Base-by-base conservation (phyloP, 805 yeast genomes). In the Saturnispora bothae region DNA sequence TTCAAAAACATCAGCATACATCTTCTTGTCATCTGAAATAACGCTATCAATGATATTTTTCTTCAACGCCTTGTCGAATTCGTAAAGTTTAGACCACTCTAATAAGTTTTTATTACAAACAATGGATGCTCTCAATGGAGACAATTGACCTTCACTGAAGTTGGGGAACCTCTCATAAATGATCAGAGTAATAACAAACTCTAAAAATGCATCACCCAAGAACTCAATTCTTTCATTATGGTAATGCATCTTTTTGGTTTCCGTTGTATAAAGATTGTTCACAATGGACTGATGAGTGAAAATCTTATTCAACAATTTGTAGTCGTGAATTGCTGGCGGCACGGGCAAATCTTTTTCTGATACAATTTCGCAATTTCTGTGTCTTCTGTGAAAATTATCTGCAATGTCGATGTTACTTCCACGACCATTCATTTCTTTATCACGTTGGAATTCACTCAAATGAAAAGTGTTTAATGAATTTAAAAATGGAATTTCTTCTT, bases 191-290 rank as follows among this genome's bases (percentile, higher is more conserved):
- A 81, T 73, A n/a, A 78, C 63, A 41, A 70, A 73, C 52, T 83
- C 81, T 43, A 89, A 61, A 15, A 85, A 71, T 2, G 96, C 76
- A 61, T 89, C 97, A 12, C 97, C 97, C 31, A 84, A 62, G 53
- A 86, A 89, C 60, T 89, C 97, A 15, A 86, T 62, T 36, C 96
- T 66, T 64, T 88, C 96, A 56, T 89, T 83, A 50, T 84, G 88
- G 3, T 76, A 61, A 34, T 67, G 61, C 16, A 78, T 60, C 35
- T 71, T 63, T 45, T 79, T 86, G 4, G 61, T 56, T 36, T 68
- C 73, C 13, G 72, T 61, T 34, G 78, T 56, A 4, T 72, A 57
- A 43, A 73, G 69, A 46, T 71, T 73, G 43, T 76, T 73, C n/a
- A 78, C 68, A 3, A 73, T 62, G 0, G 96, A 86, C 45, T 78